phyloP scores from a whole-genome alignment of 2,329 filamentous ascomycete species.

The Graphilbum ipis-grandicollis region DNA sequence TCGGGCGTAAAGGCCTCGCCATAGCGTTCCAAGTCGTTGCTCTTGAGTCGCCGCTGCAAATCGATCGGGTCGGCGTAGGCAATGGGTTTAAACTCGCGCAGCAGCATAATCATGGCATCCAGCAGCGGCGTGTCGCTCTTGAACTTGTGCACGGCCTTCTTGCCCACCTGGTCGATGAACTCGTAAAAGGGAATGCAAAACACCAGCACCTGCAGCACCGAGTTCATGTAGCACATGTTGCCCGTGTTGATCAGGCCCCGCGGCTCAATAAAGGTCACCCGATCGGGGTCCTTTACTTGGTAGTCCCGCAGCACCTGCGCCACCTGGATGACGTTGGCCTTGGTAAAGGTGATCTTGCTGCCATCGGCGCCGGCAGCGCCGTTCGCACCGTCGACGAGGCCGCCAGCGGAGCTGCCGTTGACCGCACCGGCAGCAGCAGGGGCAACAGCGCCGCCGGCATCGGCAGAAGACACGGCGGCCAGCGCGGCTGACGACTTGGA shows the following conservation, averaged over 20 bases:
- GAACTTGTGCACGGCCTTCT: constrained; percentile 74
- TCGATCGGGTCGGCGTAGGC: constrained; percentile 61
- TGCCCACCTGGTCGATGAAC: constrained; percentile 75
- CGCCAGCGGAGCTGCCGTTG: constrained; percentile 11
- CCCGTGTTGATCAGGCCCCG: constrained; percentile 90
- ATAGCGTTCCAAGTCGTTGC: constrained; percentile 71
- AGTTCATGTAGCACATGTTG: constrained; percentile 99
- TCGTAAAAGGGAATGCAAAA: constrained; percentile 91
- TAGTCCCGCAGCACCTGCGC: constrained; percentile 64
- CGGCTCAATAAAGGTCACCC: constrained; percentile 74
- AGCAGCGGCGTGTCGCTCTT: constrained; percentile 88
- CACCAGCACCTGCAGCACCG: constrained; percentile 79
- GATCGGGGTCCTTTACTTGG: constrained; percentile 44
- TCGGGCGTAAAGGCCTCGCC: constrained; percentile 86
- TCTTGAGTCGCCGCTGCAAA: constrained; percentile 57
- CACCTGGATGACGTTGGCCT: constrained; percentile 38
- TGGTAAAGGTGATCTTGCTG: constrained; percentile 21
- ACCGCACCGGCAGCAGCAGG: constrained; percentile 8
- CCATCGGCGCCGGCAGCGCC: constrained; percentile 11
- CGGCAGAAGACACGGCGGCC: too few species aligned
- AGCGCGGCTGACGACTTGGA: constrained; percentile 12
- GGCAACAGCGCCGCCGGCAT: too few species aligned
- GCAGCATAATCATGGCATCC: constrained; percentile 94
- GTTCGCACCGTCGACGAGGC: constrained; percentile 8
- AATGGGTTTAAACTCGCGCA: constrained; percentile 78